These are phyloP conservation scores for Emergomyces pasteurianus DNA, from an alignment of 2,329 filamentous ascomycete species.

Conservation along the genomic window DNA sequence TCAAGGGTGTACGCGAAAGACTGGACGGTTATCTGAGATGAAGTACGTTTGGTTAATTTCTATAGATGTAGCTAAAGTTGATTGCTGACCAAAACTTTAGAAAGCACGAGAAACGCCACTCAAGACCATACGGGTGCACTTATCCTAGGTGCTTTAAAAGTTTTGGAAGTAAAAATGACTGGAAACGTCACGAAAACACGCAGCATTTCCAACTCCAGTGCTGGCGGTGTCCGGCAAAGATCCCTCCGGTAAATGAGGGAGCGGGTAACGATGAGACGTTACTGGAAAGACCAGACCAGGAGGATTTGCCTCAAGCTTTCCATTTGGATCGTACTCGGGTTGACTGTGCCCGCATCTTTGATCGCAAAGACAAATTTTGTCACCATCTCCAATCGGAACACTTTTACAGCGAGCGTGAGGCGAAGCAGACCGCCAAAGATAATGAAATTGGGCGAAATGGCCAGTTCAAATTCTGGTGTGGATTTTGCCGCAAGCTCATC, in stretches of 20 bases:
- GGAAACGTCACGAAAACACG: slow-evolving; percentile 77
- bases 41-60: slow-evolving; percentile 23
- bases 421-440: slow-evolving; percentile 30
- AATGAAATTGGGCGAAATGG: slow-evolving; percentile 54
- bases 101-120: slow-evolving; percentile 75
- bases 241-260: slow-evolving; percentile 9
- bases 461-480: slow-evolving; percentile 69
- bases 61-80: no score
- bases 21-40: slow-evolving; percentile 25
- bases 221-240: slow-evolving; percentile 50
- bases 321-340: neutral
- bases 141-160: slow-evolving; percentile 54
- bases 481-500: slow-evolving; percentile 57
- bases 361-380: slow-evolving; percentile 47
- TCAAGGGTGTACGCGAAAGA: slow-evolving; percentile 20
- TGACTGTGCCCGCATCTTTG: slow-evolving; percentile 48
- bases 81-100: slow-evolving; percentile 32
- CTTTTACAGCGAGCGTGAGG: slow-evolving; percentile 19
- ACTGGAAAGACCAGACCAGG: neutral
- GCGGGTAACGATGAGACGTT: slow-evolving; percentile 12
- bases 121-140: slow-evolving; percentile 72
- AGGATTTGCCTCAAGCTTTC: neutral
- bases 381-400: slow-evolving; percentile 49
- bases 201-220: slow-evolving; percentile 62
- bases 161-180: slow-evolving; percentile 91